Evolutionary conservation across 305 asterid genomes (phyloP).

Genomic region (Petunia hybrid): DNA sequence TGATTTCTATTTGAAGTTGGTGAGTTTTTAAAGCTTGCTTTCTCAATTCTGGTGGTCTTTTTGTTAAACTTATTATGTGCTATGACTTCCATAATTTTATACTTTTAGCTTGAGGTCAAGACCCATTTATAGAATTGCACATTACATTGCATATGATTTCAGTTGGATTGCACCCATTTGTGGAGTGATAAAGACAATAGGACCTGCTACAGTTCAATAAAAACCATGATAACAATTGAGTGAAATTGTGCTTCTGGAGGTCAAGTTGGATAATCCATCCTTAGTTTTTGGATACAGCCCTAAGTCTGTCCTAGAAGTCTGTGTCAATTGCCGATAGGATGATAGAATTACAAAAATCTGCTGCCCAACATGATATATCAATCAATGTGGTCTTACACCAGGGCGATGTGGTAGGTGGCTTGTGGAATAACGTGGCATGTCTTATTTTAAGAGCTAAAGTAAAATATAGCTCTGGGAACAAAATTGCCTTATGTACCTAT

Average conservation of each 20-base stretch:
- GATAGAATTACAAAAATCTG: background rate
- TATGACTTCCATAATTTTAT: background rate
- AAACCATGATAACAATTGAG: background rate
- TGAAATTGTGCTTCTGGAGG: background rate
- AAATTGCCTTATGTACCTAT: no score
- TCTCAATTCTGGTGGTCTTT: background rate
- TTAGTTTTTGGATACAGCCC: constrained; percentile 17
- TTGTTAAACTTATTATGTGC: background rate
- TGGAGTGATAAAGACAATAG: constrained; percentile 20
- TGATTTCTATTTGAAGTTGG: constrained; percentile 22
- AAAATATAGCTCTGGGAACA: background rate
- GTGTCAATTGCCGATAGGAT: background rate
- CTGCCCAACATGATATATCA: background rate
- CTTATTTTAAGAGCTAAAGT: background rate
- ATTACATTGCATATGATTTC: constrained; percentile 10
- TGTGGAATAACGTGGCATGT: background rate
- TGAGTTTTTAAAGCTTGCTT: background rate
- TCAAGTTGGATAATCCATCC: background rate
- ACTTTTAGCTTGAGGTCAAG: background rate
- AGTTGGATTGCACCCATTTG: constrained; percentile 9
- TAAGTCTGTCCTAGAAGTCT: background rate
- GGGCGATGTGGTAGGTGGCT: background rate
- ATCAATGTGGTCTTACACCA: background rate
- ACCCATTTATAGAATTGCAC: constrained; percentile 11
- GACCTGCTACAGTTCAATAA: background rate